Evolutionary conservation across 345 rosid species (phyloP).

Genomic region (Lenwebbia sp.): DNA sequence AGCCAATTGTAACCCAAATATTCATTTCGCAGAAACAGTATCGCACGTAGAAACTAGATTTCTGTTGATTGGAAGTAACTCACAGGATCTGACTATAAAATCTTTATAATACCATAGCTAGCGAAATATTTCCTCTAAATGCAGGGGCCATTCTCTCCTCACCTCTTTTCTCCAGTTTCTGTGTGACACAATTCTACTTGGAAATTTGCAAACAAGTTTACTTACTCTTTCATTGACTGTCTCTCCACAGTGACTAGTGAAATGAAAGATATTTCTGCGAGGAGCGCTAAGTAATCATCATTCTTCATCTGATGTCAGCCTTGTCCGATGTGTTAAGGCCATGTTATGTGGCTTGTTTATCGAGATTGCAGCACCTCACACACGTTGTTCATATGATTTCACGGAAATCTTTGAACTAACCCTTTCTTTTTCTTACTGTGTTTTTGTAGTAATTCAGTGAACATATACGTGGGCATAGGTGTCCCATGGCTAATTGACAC

Average conservation of each 20-base stretch:
- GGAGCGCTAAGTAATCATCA: neutral
- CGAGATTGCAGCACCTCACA: neutral
- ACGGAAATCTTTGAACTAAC: neutral
- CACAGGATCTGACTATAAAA: neutral
- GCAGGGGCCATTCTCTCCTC: neutral
- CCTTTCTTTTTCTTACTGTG: neutral
- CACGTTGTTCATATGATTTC: neutral
- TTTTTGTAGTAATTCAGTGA: slow-evolving; percentile 76
- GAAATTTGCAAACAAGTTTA: neutral
- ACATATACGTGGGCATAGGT: slow-evolving; percentile 87
- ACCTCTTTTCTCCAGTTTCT: neutral
- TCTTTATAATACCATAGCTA: neutral
- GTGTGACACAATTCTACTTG: neutral
- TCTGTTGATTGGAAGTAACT: neutral
- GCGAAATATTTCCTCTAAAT: neutral
- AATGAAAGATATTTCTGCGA: neutral
- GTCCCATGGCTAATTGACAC: slow-evolving; percentile 93
- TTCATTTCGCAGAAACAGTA: neutral
- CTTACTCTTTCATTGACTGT: neutral
- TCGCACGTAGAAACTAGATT: neutral
- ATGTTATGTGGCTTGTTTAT: neutral
- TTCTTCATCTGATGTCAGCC: neutral
- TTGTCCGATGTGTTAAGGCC: neutral
- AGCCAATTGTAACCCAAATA: neutral
- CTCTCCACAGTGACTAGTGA: neutral